Percentiles rank a stretch among this genome's conserved stretches.
Evolutionary conservation across 129 eudicot species (phyloP).

Genomic region (Rutidosis leptorrhynchoides): DNA sequence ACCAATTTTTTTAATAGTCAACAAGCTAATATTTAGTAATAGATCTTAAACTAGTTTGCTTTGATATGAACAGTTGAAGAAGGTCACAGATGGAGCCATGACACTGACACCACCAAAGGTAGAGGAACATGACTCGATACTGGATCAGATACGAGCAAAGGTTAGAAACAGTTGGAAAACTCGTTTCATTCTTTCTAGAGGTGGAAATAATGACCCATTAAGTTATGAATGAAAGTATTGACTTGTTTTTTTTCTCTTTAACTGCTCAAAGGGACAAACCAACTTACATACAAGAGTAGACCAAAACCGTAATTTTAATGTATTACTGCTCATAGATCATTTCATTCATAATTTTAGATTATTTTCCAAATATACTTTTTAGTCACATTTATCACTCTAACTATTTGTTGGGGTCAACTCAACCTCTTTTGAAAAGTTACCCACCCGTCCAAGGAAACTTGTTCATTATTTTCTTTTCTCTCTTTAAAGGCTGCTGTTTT

Average conservation of each 20-base stretch:
- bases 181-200: background rate
- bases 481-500: background rate
- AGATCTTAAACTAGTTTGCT: background rate
- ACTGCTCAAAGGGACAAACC: background rate
- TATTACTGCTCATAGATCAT: background rate
- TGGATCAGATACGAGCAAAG: slow-evolving; percentile 18
- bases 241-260: background rate
- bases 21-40: slow-evolving; percentile 11
- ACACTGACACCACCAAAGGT: slow-evolving; percentile 47
- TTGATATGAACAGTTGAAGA: slow-evolving; percentile 55
- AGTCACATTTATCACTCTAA: background rate
- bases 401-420: background rate
- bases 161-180: background rate
- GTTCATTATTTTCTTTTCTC: background rate
- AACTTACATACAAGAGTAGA: background rate
- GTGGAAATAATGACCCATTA: background rate
- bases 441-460: background rate
- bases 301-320: background rate
- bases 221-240: background rate
- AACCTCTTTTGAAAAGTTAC: background rate
- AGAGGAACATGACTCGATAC: slow-evolving; percentile 56
- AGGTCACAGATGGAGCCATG: slow-evolving; percentile 61
- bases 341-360: background rate
- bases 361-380: background rate
- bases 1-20: background rate